Evolutionary conservation across 2,329 filamentous ascomycete species (phyloP), one percentile per base, ranked within the genome.

Genomic region (Fusarium marasasianum): DNA sequence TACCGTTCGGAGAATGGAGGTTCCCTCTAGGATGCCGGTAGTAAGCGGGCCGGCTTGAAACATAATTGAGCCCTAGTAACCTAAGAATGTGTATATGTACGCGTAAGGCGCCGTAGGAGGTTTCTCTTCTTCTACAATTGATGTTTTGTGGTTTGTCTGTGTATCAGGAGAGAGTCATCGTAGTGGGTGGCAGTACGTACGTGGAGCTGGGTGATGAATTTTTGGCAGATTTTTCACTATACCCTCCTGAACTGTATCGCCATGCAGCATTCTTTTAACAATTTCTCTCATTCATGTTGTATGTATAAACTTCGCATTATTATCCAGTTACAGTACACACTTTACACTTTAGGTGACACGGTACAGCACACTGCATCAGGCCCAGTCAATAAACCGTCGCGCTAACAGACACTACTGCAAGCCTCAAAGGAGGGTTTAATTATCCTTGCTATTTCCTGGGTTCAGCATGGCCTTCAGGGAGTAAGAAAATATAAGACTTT

Each of bases 311-410:
- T 35, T 45, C 47, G 26, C 45, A 43, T 54, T 60, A 40, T 35
- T 54, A 37, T 29, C 41, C 55, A 67, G 66, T 67, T 59, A 51
- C 53, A 44, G 38, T 24, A 44, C 63, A 38, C 38, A 63, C 26
- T 48, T 20, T 43, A 55, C 38, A 62, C 17, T 62, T 14, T 38
- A 50, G 22, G 66, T 63, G 37, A 55, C 29, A 63, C 55, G 35
- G 44, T 44, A 66, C 37, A 59, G 29, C 44, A 53, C 47, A 55
- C 63, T 41, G 8, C 31, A 40, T 29, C 29, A 51, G 60, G 29
- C 59, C 76, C 75, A 77, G 68, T 78, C 77, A 78, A 79, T 78
- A 78, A 78, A 76, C 71, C 77, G 73, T 47, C 66, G 60, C 76
- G 72, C 77, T 78, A 78, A 75, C 29, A 45, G 43, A 44, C 43